Evolutionary conservation across 495 filamentous ascomycete genomes (phyloP), one percentile per base, ranked within the genome.

Genomic region (Podospora bellae-mahoneyi): DNA sequence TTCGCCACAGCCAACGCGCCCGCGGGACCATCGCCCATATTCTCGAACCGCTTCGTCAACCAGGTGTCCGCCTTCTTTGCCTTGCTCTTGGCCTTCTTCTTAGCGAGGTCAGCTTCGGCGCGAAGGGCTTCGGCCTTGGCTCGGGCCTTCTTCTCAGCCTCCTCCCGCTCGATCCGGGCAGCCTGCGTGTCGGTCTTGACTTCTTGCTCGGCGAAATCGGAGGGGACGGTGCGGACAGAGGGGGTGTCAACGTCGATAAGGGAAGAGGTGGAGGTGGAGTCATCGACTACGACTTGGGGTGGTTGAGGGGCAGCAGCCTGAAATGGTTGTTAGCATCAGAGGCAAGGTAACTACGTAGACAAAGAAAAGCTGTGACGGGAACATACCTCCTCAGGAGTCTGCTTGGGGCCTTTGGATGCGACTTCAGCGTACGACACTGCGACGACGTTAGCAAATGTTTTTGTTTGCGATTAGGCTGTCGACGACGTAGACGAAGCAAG

Each of bases 201-300:
- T 15, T 86, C 84, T 66, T 89, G 85, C 65, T 88, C 76, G 62
- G 83, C 75, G 77, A 86, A 92, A 72, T 89, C 83, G 4, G 91
- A 83, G 19, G 89, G 89, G 0, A 92, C 91, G 19, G 87, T 85
- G 71, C 82, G 84, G 62, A 94, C 84, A 62, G 91, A 89, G 15
- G 89, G 89, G 2, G 84, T 81, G 80, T 94, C 91, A 69, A 94
- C 90, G 76, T 94, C 91, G 75, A 93, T 81, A 58, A 94, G 84
- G 39, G 87, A 91, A 13, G 84, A 78, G 16, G 80, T 77, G 7
- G 80, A 76, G 68, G 85, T 85, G 67, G 83, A 81, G 39, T 81
- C 81, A 73, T 89, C 85, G 68, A 84, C 80, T 71, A 88, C 83
- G 71, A 94, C 72, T 73, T 88, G 78, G 4, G 89, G 87, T 5